These are phyloP conservation scores for Talaromyces liani DNA, from an alignment of 495 filamentous ascomycete genomes.

Conservation along the genomic window DNA sequence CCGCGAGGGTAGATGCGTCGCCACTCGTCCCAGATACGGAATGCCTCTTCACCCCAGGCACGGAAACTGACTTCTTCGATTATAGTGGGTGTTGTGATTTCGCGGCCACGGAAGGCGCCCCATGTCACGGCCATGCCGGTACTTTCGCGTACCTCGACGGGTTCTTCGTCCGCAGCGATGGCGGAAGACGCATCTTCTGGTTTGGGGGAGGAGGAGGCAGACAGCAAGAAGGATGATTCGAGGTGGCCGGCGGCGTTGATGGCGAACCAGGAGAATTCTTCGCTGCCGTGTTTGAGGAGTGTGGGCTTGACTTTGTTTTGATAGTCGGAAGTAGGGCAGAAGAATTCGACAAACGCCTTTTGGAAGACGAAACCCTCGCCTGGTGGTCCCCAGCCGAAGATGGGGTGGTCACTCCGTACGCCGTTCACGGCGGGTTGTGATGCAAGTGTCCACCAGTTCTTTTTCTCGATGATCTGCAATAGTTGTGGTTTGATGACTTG, in stretches of 20 bases:
- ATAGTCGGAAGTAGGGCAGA: slow-evolving; percentile 69
- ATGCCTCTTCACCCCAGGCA: slow-evolving; percentile 94
- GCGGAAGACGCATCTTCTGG: slow-evolving; percentile 11
- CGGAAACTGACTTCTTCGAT: slow-evolving; percentile 94
- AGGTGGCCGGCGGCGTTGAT: slow-evolving; percentile 66
- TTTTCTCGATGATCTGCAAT: slow-evolving; percentile 58
- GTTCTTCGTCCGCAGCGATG: slow-evolving; percentile 25
- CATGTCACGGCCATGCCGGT: slow-evolving; percentile 92
- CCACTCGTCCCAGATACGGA: slow-evolving; percentile 93
- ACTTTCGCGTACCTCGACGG: slow-evolving; percentile 31
- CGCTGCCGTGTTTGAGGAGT: slow-evolving; percentile 49
- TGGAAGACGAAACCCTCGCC: slow-evolving; percentile 91
- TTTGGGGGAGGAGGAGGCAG: slow-evolving; percentile 8
- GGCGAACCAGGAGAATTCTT: slow-evolving; percentile 78
- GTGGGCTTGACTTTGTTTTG: slow-evolving; percentile 45
- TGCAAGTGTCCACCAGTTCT: slow-evolving; percentile 91
- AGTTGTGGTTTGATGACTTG: slow-evolving; percentile 67
- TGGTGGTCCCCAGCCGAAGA: slow-evolving; percentile 90
- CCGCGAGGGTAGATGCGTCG: slow-evolving; percentile 67
- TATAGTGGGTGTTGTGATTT: slow-evolving; percentile 96
- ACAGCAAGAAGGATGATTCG: slow-evolving; percentile 44
- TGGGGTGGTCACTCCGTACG: slow-evolving; percentile 60
- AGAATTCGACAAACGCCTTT: slow-evolving; percentile 97
- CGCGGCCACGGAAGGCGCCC: slow-evolving; percentile 93
- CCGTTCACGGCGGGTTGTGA: slow-evolving; percentile 95